These are phyloP conservation scores for Yarrowia porcina DNA, from an alignment of 805 yeast species.

Conservation along the genomic window DNA sequence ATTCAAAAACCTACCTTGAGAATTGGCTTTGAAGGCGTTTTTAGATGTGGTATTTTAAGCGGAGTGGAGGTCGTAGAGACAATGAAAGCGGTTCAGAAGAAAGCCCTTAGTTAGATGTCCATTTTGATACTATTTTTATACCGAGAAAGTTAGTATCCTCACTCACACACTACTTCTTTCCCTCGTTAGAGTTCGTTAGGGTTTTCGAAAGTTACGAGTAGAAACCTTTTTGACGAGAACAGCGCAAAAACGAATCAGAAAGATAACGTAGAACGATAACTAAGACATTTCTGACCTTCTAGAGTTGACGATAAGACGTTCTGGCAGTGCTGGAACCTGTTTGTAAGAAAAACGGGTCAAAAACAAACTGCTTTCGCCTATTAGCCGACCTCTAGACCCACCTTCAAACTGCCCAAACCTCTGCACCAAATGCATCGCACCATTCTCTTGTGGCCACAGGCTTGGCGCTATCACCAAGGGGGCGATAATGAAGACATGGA, in stretches of 20 bases:
- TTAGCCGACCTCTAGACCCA: too few relatives aligned
- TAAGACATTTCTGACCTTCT: neutral
- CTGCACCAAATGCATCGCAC: constrained; percentile 2
- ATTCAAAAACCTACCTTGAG: constrained; percentile 1
- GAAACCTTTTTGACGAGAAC: neutral
- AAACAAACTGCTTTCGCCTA: too few relatives aligned
- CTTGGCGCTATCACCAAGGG: neutral
- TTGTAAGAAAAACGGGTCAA: too few relatives aligned
- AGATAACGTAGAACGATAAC: neutral
- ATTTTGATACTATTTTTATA: too few relatives aligned
- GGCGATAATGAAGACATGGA: neutral
- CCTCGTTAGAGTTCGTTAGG: neutral
- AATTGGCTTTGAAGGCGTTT: neutral
- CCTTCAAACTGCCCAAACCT: neutral
- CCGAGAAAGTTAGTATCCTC: neutral
- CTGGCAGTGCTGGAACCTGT: too few relatives aligned
- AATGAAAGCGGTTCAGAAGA: too few relatives aligned
- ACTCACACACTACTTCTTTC: neutral
- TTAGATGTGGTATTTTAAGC: neutral
- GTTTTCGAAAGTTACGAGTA: neutral
- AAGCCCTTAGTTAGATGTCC: too few relatives aligned
- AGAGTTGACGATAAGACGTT: neutral
- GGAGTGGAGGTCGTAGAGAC: neutral
- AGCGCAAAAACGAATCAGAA: neutral
- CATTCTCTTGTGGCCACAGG: constrained; percentile 3